Evolutionary conservation across 441 rosid genomes (phyloP), one percentile per base, ranked within the genome.

Genomic region (Arabidopsis hybrid): DNA sequence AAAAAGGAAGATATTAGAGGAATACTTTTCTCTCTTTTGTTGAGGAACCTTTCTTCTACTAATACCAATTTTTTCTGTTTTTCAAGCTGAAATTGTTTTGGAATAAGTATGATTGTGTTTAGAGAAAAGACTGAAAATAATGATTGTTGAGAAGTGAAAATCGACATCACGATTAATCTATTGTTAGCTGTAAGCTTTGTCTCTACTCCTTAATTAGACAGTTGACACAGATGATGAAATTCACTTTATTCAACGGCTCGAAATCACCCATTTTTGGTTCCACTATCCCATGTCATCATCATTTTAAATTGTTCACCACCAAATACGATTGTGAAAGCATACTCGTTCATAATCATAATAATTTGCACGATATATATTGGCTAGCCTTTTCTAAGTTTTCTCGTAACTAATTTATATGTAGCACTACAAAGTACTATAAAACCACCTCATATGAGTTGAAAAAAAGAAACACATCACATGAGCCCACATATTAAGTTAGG

Each of bases 151-250:
- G 56, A 74, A 21, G 51, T 13, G 39, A 32, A 6, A 4, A 4
- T 59, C 56, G 12, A 51, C 68, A 60, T 42, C 55, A 59, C 55
- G 26, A 58, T 8, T 40, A 40, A 34, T 42, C 55, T 60, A 60
- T 75, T 75, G 63, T 67, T 67, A 74, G 42, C 1, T 45, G 51
- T 26, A 68, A 68, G 65, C 43, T 61, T 61, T 69, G 70, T 75
- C 79, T 62, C 65, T 36, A 26, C 43, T 61, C 50, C 64, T 60
- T 60, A 21, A 67, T 52, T 67, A 42, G 43, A 57, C 34, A 17
- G 40, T 38, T 60, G 36, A 65, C 26, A 42, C 40, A 2, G 7
- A 50, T 39, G 12, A 74, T 67, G 52, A 39, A 65, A 0, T 67
- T 39, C 65, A 55, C 49, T 14, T 72, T 18, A 21, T 9, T 5